A percentile compares a stretch with the other conserved stretches of the same genome.
Conservation (phyloP, 345 rosid genomes). For the Populus tremula region DNA sequence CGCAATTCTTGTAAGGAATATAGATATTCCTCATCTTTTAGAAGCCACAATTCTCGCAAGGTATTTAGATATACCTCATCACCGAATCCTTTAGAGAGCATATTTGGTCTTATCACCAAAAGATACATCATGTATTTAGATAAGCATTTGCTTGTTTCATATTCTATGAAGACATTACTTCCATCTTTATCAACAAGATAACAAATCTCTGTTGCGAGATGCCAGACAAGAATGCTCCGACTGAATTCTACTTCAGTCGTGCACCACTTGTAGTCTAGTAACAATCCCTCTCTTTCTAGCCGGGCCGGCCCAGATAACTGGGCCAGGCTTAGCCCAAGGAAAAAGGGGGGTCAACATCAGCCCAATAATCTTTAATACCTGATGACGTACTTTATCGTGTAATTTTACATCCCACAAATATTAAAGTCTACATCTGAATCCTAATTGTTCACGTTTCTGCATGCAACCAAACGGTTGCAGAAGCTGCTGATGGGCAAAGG, state of each 20-base stretch:
- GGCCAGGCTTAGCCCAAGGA: too few species aligned
- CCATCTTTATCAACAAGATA: conserved; percentile 2
- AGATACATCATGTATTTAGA: conserved; percentile 23
- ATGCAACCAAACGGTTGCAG: too few species aligned
- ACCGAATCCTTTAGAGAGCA: conserved; percentile 20
- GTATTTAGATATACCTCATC: not conserved
- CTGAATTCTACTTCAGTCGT: not conserved
- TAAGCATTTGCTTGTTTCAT: conserved; percentile 17
- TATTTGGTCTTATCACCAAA: conserved; percentile 1
- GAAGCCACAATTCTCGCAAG: too few species aligned
- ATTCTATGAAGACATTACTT: not conserved
- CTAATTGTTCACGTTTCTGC: too few species aligned
- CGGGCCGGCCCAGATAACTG: too few species aligned
- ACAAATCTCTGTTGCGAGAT: conserved; percentile 28
- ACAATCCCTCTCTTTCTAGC: not conserved
- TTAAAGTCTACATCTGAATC: too few species aligned
- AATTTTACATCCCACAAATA: too few species aligned
- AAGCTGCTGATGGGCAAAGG: too few species aligned
- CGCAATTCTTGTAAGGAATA: too few species aligned
- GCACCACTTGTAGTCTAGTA: not conserved
- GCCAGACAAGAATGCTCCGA: conserved; percentile 28
- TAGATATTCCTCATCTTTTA: not conserved
- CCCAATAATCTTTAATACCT: too few species aligned
- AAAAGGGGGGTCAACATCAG: too few species aligned
- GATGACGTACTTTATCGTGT: too few species aligned